Evolutionary conservation across 345 rosid species (phyloP), one percentile per base, ranked within the genome.

Genomic region (Isatis tinctoria): DNA sequence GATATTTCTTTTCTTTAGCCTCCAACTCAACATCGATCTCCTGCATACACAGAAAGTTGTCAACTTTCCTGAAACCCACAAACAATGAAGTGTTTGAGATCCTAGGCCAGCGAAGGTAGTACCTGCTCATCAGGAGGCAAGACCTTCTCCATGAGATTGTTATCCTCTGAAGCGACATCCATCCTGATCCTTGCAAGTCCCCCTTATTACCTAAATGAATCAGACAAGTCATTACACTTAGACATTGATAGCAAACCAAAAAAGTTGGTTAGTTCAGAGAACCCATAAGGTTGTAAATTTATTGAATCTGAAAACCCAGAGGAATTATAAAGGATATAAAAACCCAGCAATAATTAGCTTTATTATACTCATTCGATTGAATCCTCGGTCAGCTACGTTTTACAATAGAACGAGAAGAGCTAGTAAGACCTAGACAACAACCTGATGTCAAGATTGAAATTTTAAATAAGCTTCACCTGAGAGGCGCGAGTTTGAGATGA

Each of bases 21-120:
- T 90, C 90, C 65, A 84, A 77, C 67, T 89, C 96, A 10, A 71
- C 73, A 61, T 81, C 70, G 8, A 81, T 80, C 74, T 84, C 89
- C 91, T 87, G 84, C 48, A 74, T 48, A 68, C 27, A 64, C 28
- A 32, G 0, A 6, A 32, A 6, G 7, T n/a, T n/a, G 12, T 70
- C 35, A 70, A 45, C 54, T 63, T 74, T 33, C 1, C 39, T 48
- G 5, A 58, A 57, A 40, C 72, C 69, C 72, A 71, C 20, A 69
- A 69, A 63, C 12, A 18, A 30, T 28, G 10, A 71, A 71, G 18
- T 14, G 3, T 11, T 16, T 2, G 4, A 47, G 28, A 53, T 16
- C 16, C 32, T 0, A 64, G 36, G 6, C 33, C 16, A 28, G 69
- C 26, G 2, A 20, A 66, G 58, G 8, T 24, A 10, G 37, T 48